These are phyloP conservation scores for Solanum peruvianum DNA, from an alignment of 257 asterid genomes.

Conservation along the genomic window DNA sequence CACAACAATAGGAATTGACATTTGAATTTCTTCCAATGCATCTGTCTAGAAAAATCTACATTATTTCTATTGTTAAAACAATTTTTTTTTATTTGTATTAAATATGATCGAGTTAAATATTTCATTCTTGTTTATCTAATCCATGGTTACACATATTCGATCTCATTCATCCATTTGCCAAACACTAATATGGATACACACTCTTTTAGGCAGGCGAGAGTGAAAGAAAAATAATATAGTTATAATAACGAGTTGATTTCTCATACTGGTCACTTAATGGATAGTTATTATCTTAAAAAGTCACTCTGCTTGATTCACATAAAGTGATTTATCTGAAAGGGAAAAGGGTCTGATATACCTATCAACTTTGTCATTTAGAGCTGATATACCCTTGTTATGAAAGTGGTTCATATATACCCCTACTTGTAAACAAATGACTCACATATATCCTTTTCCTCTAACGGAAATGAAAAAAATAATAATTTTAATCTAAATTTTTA, in stretches of 20 bases:
- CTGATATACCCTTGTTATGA: too few species aligned
- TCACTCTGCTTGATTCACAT: neutral
- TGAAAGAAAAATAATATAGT: neutral
- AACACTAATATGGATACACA: neutral
- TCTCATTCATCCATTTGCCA: neutral
- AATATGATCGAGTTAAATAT: neutral
- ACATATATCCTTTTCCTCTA: too few species aligned
- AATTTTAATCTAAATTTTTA: too few species aligned
- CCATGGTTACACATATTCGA: neutral
- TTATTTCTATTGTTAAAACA: neutral
- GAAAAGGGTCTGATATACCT: too few species aligned
- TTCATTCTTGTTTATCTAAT: too few species aligned
- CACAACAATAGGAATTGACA: neutral
- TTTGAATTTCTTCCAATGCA: neutral
- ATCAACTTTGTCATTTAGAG: too few species aligned
- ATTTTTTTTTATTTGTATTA: too few species aligned
- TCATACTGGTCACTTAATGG: neutral
- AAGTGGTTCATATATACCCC: too few species aligned
- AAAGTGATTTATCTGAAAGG: too few species aligned
- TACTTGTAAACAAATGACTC: too few species aligned
- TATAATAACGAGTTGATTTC: neutral
- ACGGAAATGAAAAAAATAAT: too few species aligned
- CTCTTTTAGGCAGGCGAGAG: neutral
- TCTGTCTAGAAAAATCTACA: neutral
- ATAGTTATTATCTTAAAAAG: neutral